phyloP scores from a whole-genome alignment of 345 rosid genomes.

The Diplotaxis tenuifolia region DNA sequence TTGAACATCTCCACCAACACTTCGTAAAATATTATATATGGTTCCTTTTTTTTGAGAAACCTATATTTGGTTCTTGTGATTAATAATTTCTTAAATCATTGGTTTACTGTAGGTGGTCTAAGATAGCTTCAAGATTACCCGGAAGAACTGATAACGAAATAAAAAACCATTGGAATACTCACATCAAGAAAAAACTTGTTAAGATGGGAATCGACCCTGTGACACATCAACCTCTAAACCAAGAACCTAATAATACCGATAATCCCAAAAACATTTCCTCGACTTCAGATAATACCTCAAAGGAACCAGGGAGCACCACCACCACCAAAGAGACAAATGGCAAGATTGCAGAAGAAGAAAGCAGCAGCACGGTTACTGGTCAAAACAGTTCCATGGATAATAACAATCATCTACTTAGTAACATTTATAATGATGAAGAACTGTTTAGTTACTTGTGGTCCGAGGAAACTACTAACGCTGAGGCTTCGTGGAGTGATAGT shows the following conservation, averaged over 20 bases:
- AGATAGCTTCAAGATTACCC: constrained; percentile 86
- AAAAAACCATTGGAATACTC: constrained; percentile 97
- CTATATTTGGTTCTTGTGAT: background rate
- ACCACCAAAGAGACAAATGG: constrained; percentile 20
- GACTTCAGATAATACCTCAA: constrained; percentile 6
- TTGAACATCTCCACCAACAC: constrained; percentile 29
- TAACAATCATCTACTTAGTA: constrained; percentile 38
- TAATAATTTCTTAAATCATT: background rate
- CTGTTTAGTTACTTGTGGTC: constrained; percentile 67
- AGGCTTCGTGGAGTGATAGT: constrained; percentile 34
- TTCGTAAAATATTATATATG: background rate
- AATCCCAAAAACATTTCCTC: background rate
- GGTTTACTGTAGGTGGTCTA: constrained; percentile 72
- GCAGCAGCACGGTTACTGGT: constrained; percentile 30
- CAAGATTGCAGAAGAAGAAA: constrained; percentile 20
- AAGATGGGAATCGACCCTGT: constrained; percentile 94
- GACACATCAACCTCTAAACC: constrained; percentile 68
- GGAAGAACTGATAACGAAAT: constrained; percentile 97
- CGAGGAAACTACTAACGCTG: constrained; percentile 51
- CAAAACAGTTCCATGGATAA: constrained; percentile 27
- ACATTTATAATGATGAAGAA: constrained; percentile 50
- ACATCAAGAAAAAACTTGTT: constrained; percentile 92
- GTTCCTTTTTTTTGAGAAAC: no score
- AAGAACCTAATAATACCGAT: constrained; percentile 27
- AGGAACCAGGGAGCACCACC: background rate